These are phyloP conservation scores for Colletotrichum sp. DNA, from an alignment of 2,329 filamentous ascomycete genomes.

Conservation along the genomic window DNA sequence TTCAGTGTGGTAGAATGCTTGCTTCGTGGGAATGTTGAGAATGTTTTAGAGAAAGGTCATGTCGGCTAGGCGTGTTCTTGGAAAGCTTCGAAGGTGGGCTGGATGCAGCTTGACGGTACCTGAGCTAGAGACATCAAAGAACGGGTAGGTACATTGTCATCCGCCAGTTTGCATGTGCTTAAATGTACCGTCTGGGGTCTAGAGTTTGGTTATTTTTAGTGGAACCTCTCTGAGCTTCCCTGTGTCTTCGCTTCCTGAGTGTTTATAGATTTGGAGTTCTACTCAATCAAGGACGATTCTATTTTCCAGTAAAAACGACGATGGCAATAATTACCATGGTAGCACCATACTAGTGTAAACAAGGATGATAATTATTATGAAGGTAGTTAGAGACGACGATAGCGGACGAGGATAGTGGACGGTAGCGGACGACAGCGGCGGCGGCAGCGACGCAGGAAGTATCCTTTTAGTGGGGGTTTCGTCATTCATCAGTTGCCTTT, in stretches of 20 bases:
- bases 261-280: not conserved
- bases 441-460: not conserved
- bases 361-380: not conserved
- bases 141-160: not conserved
- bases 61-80: not conserved
- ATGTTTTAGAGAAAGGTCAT: not conserved
- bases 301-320: not conserved
- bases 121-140: not conserved
- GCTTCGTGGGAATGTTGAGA: not conserved
- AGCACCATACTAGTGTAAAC: not conserved
- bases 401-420: not conserved
- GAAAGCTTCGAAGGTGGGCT: conserved; percentile 3
- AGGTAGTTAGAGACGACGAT: not conserved
- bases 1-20: not conserved
- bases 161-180: conserved; percentile 2
- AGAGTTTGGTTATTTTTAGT: conserved; percentile 1
- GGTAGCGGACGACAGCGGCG: not conserved
- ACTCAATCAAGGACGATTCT: not conserved
- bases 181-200: conserved; percentile 8
- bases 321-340: not conserved
- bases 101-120: conserved; percentile 6
- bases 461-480: conserved; percentile 2
- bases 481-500: conserved; percentile 25
- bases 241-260: not conserved
- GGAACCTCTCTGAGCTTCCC: conserved; percentile 2